These are phyloP conservation scores for Rhizophlyctis rosea DNA, from an alignment of 192 early-diverging fungal species.

Conservation along the genomic window DNA sequence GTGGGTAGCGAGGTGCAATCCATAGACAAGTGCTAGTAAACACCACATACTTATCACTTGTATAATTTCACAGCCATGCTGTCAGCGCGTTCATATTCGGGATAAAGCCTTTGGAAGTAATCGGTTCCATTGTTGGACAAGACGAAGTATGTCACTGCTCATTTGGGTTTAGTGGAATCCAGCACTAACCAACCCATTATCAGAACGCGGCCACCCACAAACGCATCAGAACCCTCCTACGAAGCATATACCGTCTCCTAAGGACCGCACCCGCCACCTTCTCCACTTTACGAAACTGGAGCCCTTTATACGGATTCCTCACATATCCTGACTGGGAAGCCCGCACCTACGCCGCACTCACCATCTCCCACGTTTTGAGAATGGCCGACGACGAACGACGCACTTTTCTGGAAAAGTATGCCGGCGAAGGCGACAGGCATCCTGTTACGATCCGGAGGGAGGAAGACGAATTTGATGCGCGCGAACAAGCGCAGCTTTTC, in stretches of 20 bases:
- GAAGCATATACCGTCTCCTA: constrained; percentile 25
- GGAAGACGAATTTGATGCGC: constrained; percentile 28
- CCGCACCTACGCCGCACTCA: constrained; percentile 32
- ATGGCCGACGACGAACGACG: constrained; percentile 39
- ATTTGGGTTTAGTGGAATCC: neutral
- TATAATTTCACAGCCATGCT: constrained; percentile 1
- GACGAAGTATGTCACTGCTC: constrained; percentile 2
- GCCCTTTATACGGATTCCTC: constrained; percentile 18
- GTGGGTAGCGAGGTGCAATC: too few relatives aligned
- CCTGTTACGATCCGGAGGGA: constrained; percentile 7
- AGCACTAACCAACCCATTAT: neutral
- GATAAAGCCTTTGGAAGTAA: constrained; percentile 3
- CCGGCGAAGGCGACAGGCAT: constrained; percentile 5
- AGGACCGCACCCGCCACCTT: constrained; percentile 1
- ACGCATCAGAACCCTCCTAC: constrained; percentile 19
- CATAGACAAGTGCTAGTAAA: too few relatives aligned
- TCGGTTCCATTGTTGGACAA: constrained; percentile 12
- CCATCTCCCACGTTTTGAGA: constrained; percentile 32
- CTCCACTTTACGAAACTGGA: constrained; percentile 6
- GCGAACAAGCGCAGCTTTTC: constrained; percentile 6
- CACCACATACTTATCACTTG: neutral
- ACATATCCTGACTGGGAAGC: constrained; percentile 10
- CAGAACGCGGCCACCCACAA: neutral
- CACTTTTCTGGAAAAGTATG: constrained; percentile 18
- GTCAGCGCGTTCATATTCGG: neutral